These are phyloP conservation scores for Beauveria rudraprayagi DNA, from an alignment of 2,329 filamentous ascomycete genomes.

Conservation along the genomic window DNA sequence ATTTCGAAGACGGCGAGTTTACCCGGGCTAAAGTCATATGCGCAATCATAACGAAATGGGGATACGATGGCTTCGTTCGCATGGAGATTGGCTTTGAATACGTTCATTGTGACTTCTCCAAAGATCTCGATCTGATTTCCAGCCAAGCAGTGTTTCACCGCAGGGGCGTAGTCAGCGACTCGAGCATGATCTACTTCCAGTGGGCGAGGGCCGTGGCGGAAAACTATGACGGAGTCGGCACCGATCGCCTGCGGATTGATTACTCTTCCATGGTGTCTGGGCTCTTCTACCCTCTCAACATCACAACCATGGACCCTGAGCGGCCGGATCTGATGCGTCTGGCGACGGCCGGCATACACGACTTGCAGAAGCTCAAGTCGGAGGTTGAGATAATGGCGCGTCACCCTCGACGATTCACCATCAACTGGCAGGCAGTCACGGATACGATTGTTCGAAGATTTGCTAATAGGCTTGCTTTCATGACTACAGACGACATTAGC, in stretches of 20 bases:
- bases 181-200: slow-evolving; percentile 27
- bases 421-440: slow-evolving; percentile 58
- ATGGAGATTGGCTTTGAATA: slow-evolving; percentile 66
- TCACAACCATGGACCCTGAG: slow-evolving; percentile 32
- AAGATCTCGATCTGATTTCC: slow-evolving; percentile 31
- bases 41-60: slow-evolving; percentile 41
- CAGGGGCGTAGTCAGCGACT: slow-evolving; percentile 14
- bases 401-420: slow-evolving; percentile 20
- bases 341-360: slow-evolving; percentile 19
- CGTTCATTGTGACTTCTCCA: slow-evolving; percentile 55
- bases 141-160: slow-evolving; percentile 20
- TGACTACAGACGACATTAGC: slow-evolving; percentile 24
- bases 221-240: slow-evolving; percentile 38
- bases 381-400: slow-evolving; percentile 38
- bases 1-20: slow-evolving; percentile 36
- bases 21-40: slow-evolving; percentile 50
- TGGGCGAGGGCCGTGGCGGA: slow-evolving; percentile 34
- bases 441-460: slow-evolving; percentile 61
- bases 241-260: slow-evolving; percentile 34
- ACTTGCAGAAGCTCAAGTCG: slow-evolving; percentile 28
- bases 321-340: slow-evolving; percentile 28
- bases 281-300: slow-evolving; percentile 42
- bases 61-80: slow-evolving; percentile 57
- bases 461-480: slow-evolving; percentile 40
- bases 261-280: slow-evolving; percentile 44